These are phyloP conservation scores for Orbilia oligospora DNA, from an alignment of 2,329 filamentous ascomycete genomes.

Conservation along the genomic window DNA sequence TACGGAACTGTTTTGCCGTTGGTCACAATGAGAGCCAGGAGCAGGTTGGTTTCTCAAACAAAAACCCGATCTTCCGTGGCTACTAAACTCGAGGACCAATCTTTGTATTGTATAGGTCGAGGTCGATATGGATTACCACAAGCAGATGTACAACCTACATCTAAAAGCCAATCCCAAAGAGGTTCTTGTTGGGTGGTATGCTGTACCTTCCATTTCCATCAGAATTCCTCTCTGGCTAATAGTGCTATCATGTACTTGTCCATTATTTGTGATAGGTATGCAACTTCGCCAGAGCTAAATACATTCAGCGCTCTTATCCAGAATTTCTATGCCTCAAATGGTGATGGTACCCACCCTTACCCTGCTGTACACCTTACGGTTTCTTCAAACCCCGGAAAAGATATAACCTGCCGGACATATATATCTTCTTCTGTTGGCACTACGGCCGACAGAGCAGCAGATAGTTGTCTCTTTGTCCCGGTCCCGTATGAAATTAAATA, in stretches of 20 bases:
- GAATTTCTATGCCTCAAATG: slow-evolving; percentile 98
- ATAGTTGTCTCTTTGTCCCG: slow-evolving; percentile 97
- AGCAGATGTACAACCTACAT: slow-evolving; percentile 97
- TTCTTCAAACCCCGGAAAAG: slow-evolving; percentile 86
- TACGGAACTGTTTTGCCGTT: slow-evolving; percentile 96
- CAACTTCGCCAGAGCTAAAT: slow-evolving; percentile 95
- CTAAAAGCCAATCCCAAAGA: slow-evolving; percentile 95
- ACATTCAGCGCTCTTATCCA: slow-evolving; percentile 98
- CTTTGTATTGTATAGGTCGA: slow-evolving; percentile 74
- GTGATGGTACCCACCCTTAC: slow-evolving; percentile 96
- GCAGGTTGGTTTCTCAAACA: slow-evolving; percentile 70
- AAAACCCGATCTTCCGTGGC: not conserved
- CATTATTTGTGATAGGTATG: slow-evolving; percentile 73
- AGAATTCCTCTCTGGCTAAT: not conserved
- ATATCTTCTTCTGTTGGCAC: slow-evolving; percentile 96
- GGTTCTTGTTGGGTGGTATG: slow-evolving; percentile 87
- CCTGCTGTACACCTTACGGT: slow-evolving; percentile 98
- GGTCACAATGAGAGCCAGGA: slow-evolving; percentile 98
- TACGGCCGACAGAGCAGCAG: slow-evolving; percentile 91
- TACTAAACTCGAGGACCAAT: not conserved
- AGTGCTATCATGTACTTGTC: not conserved
- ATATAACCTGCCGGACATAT: slow-evolving; percentile 92
- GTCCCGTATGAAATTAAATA: slow-evolving; percentile 96
- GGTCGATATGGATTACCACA: slow-evolving; percentile 99
- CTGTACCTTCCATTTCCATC: not conserved